These are phyloP conservation scores for Skeletonema potamos DNA, from an alignment of 108 stramenopile species.

Conservation along the genomic window DNA sequence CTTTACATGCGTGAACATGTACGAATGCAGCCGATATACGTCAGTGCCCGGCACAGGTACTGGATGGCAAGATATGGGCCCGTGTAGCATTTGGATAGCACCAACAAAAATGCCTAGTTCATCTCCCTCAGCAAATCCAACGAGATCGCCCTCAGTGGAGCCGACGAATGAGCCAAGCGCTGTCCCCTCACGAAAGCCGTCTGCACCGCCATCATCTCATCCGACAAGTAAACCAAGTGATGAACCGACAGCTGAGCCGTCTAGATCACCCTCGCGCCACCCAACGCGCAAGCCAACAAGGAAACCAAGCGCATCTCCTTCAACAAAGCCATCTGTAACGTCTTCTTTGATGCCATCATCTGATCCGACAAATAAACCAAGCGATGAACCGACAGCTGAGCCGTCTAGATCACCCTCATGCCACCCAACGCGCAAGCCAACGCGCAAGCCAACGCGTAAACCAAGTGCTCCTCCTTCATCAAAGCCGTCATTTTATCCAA, in stretches of 20 bases:
- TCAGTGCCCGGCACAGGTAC: not conserved
- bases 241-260: not conserved
- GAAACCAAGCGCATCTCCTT: not conserved
- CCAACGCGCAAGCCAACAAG: constrained; percentile 8
- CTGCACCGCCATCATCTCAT: not conserved
- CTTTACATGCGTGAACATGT: not conserved
- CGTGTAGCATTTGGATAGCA: not conserved
- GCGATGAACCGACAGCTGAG: not conserved
- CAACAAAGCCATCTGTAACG: not conserved
- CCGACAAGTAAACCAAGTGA: not conserved
- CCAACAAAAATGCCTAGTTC: not conserved
- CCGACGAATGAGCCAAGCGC: not conserved
- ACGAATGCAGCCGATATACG: not conserved
- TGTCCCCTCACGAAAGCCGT: not conserved
- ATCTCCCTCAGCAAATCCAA: not conserved
- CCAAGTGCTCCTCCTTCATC: not conserved
- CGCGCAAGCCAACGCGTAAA: not conserved
- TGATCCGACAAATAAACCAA: not conserved
- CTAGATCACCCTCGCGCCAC: not conserved
- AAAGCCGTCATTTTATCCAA: not conserved
- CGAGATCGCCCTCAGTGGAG: not conserved
- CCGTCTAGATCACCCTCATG: not conserved
- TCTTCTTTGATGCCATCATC: not conserved
- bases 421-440: not conserved
- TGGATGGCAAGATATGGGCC: not conserved